Conservation (phyloP, 164 flowering plant genomes). For the Tinospora cordifolia region DNA sequence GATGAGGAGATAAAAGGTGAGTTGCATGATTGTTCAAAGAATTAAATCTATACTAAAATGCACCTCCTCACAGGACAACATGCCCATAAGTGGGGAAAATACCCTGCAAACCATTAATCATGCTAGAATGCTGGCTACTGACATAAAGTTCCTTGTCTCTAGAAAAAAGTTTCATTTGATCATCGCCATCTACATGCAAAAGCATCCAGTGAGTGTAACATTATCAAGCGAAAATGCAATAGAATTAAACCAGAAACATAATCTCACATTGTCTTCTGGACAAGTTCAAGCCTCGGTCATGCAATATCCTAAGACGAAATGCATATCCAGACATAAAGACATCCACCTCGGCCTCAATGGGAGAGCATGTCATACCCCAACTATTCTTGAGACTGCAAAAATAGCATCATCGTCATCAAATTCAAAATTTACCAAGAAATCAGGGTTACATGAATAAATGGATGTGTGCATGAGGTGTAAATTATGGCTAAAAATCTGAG, state of each 20-base stretch:
- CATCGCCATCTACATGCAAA: slow-evolving; percentile 35
- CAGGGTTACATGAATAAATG: neutral
- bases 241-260: neutral
- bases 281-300: slow-evolving; percentile 72
- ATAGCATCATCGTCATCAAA: slow-evolving; percentile 13
- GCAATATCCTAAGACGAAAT: slow-evolving; percentile 81
- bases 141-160: slow-evolving; percentile 56
- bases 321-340: slow-evolving; percentile 80
- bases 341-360: slow-evolving; percentile 72
- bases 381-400: slow-evolving; percentile 58
- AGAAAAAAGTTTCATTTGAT: slow-evolving; percentile 36
- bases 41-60: neutral
- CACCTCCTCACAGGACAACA: slow-evolving; percentile 56
- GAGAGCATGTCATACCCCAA: slow-evolving; percentile 56
- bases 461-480: too few species aligned
- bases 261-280: slow-evolving; percentile 47
- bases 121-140: slow-evolving; percentile 78
- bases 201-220: slow-evolving; percentile 9
- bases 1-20: neutral
- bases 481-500: too few species aligned
- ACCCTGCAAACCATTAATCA: slow-evolving; percentile 86
- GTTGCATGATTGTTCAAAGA: neutral
- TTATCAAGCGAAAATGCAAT: neutral
- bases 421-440: slow-evolving; percentile 5
- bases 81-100: slow-evolving; percentile 67